Base-by-base conservation (phyloP, 768 basidiomycete genomes). In the Suillus sp. region DNA sequence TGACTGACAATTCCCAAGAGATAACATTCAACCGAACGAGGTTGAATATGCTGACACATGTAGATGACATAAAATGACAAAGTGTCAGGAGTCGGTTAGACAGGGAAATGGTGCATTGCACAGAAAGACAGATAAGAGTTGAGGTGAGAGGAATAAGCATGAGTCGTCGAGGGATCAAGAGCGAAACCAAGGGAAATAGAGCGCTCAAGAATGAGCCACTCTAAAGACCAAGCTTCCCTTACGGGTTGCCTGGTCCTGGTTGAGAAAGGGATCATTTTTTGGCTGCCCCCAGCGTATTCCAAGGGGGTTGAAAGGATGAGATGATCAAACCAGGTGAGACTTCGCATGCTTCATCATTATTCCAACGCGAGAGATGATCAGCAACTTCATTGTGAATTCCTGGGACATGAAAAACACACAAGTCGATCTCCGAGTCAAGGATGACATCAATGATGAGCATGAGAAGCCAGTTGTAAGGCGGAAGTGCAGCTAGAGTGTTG, bases 101-200 rank as follows among this genome's bases (percentile, higher is more conserved):
- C 32, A 5, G 78, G 71, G 16, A 79, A 66, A 2, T 71, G 7
- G 59, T 82, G 79, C 0, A 64, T 0, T 0, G 62, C 34, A 42
- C 71, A 69, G 66, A 82, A 82, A 0, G 69, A 64, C 6, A 80
- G 22, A 50, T 81, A 82, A 2, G 77, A 80, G 30, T 78, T 72
- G 25, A 79, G 62, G 8, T 75, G 71, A 0, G 78, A 79, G 0
- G 68, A 59, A 65, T 81, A 81, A 0, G 70, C 60, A 0, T 25
- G 1, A 0, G 20, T 4, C 0, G 76, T 74, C 4, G 69, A 69
- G 0, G 14, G 18, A 20, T 77, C 72, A 22, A 81, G 62, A 0
- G 76, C 64, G 0, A 9, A 1, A 2, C 20, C 20, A 9, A 42
- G 20, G 0, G 16, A 1, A 8, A 42, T 9, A 1, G 20, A 20